Base-by-base conservation (phyloP, 2,329 filamentous ascomycete genomes). In the Colletotrichum viniferum region DNA sequence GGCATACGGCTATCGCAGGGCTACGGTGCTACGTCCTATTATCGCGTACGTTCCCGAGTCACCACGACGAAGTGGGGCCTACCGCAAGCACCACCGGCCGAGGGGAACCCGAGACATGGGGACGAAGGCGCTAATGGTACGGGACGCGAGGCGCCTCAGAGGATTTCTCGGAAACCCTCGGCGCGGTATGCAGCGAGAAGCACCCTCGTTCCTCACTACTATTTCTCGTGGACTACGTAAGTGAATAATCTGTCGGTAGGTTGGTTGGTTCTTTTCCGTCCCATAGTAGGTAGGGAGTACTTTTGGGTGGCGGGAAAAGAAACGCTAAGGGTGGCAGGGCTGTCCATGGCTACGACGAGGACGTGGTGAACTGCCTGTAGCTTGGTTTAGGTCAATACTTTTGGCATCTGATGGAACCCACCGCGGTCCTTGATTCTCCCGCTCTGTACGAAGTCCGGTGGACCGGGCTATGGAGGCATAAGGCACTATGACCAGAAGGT, bases 101-200 rank as follows among this genome's bases (percentile, higher is more conserved):
- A 81, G 79, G 77, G 80, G 79, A 80, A 80, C 76, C 76, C 76
- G 76, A 77, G 76, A 72, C 68, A 77, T 63, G 74, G 63, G 71
- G 69, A 72, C 28, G 21, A 61, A 24, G 58, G 58, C 21, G 61
- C 48, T 63, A 48, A 34, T 56, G 55, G 32, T 32, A 56, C 28
- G 34, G 24, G 65, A 58, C 64, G 43, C 43, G 62, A 52, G 56
- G 58, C 48, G 30, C 69, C 71, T 70, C 74, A 52, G 77, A 78
- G 75, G 77, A 78, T 78, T 78, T 78, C 69, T 77, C 77, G 77
- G 77, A 76, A 77, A 64, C 56, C 28, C 48, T 75, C 76, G 76
- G 73, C 73, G 73, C 64, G 69, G 56, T 73, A 34, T 69, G 58
- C 43, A 76, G 73, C 73, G 69, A 69, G 55, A 24, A 36, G 55